Base-by-base conservation (phyloP, 2,329 filamentous ascomycete species). In the Colletotrichum navitas region DNA sequence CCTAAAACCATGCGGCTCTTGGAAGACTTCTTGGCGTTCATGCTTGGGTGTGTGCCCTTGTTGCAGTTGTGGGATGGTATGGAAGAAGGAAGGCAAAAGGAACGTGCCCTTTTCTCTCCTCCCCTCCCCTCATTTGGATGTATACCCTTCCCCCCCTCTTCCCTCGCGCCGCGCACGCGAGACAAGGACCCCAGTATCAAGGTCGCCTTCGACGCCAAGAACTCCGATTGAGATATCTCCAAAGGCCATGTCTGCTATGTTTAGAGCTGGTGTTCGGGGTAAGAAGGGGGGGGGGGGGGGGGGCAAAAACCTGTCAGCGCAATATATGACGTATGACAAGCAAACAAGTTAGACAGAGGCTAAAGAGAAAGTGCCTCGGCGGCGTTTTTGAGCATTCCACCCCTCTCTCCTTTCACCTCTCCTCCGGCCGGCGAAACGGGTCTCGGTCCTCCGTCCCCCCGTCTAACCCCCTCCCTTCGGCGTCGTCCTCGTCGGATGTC, bases 1-100 rank as follows among this genome's bases (percentile, higher is more conserved):
- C 2, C 10, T 26, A 2, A 34, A 55, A 18, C 21, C 61, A 58
- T 65, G 66, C 66, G 66, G 66, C 61, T 65, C 60, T 59, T 68
- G 61, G 52, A 68, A 68, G 51, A n/a, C 29, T 59, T 65, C 52
- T 59, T 61, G 43, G 61, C 66, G 61, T 59, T 56, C 26, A 68
- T 68, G 66, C 66, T 45, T 6, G 21, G 41, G 41, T 1, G 41
- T 6, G 41, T 51, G 49, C 39, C 21, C 52, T n/a, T 24, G 52
- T 36, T 18, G 29, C 29, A 36, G 32, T 11, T 8, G 1, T 10
- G 29, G 52, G 2, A 1, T 16, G 16, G 26, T 16, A 5, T 21
- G 16, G 26, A 3, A 16, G 7, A 52, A 26, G 3, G 26, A 26
- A 12, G 34, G 34, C 8, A 34, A 34, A 34, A 8, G 32, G 36